phyloP scores from a whole-genome alignment of 805 yeast species.

The Saturnispora besseyi region DNA sequence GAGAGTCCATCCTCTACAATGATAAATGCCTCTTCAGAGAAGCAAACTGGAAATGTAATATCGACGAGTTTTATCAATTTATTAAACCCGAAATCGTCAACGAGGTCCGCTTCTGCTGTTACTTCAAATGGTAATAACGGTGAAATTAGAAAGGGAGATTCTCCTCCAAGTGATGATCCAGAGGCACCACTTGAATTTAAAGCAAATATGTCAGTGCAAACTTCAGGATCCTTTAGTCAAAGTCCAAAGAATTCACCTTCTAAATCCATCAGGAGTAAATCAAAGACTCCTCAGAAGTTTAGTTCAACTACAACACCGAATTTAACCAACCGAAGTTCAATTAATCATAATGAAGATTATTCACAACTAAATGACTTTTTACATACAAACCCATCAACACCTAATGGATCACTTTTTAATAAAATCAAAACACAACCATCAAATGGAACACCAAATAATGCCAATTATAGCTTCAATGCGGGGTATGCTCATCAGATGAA shows the following conservation, averaged over 20 bases:
- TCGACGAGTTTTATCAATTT: slow-evolving; percentile 7
- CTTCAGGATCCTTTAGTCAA: slow-evolving; percentile 1
- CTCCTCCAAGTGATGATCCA: background rate
- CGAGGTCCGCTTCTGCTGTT: slow-evolving; percentile 1
- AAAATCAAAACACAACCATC: background rate
- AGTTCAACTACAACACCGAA: background rate
- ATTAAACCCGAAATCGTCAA: background rate
- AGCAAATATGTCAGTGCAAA: slow-evolving; percentile 7
- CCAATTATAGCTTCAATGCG: background rate
- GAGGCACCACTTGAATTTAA: slow-evolving; percentile 12
- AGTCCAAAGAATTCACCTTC: background rate
- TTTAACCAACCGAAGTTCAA: background rate
- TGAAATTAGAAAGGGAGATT: background rate
- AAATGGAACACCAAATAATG: background rate
- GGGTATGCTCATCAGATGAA: slow-evolving; percentile 9
- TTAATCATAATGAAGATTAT: slow-evolving; percentile 23
- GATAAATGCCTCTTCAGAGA: background rate
- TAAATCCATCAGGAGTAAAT: background rate
- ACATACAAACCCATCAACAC: slow-evolving; percentile 28
- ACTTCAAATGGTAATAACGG: background rate
- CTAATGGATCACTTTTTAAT: slow-evolving; percentile 11
- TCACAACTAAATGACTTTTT: background rate
- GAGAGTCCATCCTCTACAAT: background rate
- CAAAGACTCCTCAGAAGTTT: slow-evolving; percentile 1
- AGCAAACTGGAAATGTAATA: background rate